Base-by-base conservation (phyloP, 2,329 filamentous ascomycete genomes). In the Penicillium sp. region DNA sequence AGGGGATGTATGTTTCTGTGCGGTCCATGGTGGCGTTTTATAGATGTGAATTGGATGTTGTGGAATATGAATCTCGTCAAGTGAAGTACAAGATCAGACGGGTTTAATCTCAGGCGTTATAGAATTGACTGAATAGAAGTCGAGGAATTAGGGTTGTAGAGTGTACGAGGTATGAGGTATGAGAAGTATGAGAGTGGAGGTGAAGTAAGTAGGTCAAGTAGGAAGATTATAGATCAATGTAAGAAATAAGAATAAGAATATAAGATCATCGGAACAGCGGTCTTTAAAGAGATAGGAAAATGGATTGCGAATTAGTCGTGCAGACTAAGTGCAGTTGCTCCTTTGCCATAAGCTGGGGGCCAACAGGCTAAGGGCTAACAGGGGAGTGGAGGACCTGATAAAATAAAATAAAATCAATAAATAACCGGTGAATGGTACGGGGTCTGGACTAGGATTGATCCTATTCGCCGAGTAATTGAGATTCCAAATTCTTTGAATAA, bases 301-400 rank as follows among this genome's bases (percentile, higher is more conserved):
- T 42, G 18, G 20, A 24, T 34, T 34, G 31, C 31, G 27, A 43
- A 52, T 49, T 40, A 52, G 44, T 47, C 49, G 42, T 11, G 31
- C 31, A 52, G 43, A 34, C 51, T 48, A 57, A 57, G 54, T 58
- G 50, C 48, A 54, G 48, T n/a, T n/a, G n/a, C n/a, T n/a, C n/a
- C n/a, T n/a, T n/a, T n/a, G n/a, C n/a, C n/a, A n/a, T n/a, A n/a
- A n/a, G n/a, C n/a, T n/a, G n/a, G n/a, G n/a, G n/a, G n/a, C n/a
- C n/a, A n/a, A n/a, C n/a, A n/a, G n/a, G n/a, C 37, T 47, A 35
- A 35, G 49, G 41, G 43, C 47, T 53, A 51, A 47, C 51, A 56
- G 51, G 49, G 50, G 48, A 40, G 40, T 34, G 31, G 31, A 18
- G 3, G 18, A 20, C 18, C 4, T 4, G 7, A 32, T 16, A 32